Conservation (phyloP, 1,139 yeast species). For the Diutina pseudorugosa region DNA sequence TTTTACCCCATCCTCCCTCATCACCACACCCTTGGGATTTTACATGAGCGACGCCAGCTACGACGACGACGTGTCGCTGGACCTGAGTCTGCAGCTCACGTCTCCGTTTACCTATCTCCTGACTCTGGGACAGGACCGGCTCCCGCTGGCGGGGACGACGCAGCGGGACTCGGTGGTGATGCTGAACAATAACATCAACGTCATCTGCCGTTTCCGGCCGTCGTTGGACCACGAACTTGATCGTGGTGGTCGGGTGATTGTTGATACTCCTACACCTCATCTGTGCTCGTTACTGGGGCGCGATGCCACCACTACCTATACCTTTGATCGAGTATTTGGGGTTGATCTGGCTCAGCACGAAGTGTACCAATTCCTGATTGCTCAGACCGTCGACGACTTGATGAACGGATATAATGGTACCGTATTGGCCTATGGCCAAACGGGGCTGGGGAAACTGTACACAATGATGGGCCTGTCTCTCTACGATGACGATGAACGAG, state of each 20-base stretch:
- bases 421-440: constrained; percentile 79
- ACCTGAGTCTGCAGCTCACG: constrained; percentile 3
- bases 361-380: constrained; percentile 48
- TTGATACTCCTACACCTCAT: neutral
- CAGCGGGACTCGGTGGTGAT: neutral
- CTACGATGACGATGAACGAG: constrained; percentile 27
- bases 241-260: neutral
- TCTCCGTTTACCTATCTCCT: constrained; percentile 1
- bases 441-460: constrained; percentile 79
- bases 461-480: constrained; percentile 43
- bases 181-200: neutral
- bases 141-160: neutral
- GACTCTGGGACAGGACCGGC: neutral
- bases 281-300: neutral
- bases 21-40: neutral
- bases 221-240: neutral
- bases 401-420: constrained; percentile 79
- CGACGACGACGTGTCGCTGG: constrained; percentile 2
- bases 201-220: constrained; percentile 3
- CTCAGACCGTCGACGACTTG: constrained; percentile 52
- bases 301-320: constrained; percentile 19
- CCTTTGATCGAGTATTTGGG: constrained; percentile 59
- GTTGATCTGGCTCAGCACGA: constrained; percentile 40
- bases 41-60: constrained; percentile 4
- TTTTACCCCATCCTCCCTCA: neutral